A percentile compares a stretch with the other conserved stretches of the same genome.
phyloP scores from a whole-genome alignment of 345 rosid genomes.

The Viola odorata region DNA sequence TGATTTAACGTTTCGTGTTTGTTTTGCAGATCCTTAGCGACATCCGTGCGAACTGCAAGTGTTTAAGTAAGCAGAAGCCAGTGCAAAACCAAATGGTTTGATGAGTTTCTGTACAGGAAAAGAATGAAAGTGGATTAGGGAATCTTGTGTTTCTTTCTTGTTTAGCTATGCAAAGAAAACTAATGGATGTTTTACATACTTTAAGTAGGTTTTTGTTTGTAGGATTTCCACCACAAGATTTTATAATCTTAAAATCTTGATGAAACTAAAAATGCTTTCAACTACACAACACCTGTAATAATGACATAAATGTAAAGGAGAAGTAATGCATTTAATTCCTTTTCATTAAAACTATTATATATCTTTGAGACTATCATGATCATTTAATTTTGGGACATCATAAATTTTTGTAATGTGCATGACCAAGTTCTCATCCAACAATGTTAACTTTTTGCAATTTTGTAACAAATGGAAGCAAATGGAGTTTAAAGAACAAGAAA shows the following conservation, averaged over 20 bases:
- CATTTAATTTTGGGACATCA: too few relatives aligned
- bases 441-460: too few relatives aligned
- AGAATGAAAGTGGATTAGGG: constrained; percentile 6
- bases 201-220: constrained; percentile 1
- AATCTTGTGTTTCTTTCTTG: constrained; percentile 9
- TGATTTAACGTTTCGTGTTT: not conserved
- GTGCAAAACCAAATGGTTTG: constrained; percentile 28
- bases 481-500: too few relatives aligned
- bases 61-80: constrained; percentile 35
- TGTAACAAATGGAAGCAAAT: too few relatives aligned
- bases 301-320: too few relatives aligned
- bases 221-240: constrained; percentile 14
- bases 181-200: not conserved
- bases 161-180: not conserved
- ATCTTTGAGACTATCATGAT: too few relatives aligned
- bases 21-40: constrained; percentile 52
- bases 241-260: constrained; percentile 2
- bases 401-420: too few relatives aligned
- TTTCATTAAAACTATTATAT: too few relatives aligned
- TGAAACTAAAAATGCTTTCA: constrained; percentile 19
- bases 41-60: constrained; percentile 55
- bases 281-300: not conserved
- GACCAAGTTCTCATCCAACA: too few relatives aligned
- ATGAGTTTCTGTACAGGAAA: constrained; percentile 18
- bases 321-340: too few relatives aligned